These are phyloP conservation scores for Monosporascus ibericus DNA, from an alignment of 2,329 filamentous ascomycete species.

Conservation along the genomic window DNA sequence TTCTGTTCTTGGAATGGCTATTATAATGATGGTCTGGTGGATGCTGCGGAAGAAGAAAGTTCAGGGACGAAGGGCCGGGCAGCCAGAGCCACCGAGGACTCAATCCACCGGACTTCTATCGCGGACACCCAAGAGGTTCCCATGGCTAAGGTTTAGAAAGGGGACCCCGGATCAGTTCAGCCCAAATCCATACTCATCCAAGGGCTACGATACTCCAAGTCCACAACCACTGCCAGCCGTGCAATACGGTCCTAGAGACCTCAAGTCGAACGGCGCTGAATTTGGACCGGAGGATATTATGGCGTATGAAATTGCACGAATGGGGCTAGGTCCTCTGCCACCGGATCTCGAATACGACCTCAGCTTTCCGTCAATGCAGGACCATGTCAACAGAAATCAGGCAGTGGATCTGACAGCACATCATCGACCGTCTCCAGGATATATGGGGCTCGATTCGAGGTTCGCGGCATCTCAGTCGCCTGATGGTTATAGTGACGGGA, in stretches of 20 bases:
- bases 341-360: slow-evolving; percentile 44
- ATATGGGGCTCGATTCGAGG: slow-evolving; percentile 7
- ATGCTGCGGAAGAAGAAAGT: slow-evolving; percentile 25
- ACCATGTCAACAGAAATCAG: slow-evolving; percentile 26
- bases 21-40: slow-evolving; percentile 24
- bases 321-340: not conserved
- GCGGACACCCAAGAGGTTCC: slow-evolving; percentile 28
- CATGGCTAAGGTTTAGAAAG: slow-evolving; percentile 28
- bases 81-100: slow-evolving; percentile 28
- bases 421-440: slow-evolving; percentile 20
- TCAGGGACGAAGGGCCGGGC: slow-evolving; percentile 16
- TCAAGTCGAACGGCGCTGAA: slow-evolving; percentile 32
- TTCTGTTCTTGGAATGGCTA: slow-evolving; percentile 27
- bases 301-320: slow-evolving; percentile 41
- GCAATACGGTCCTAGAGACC: slow-evolving; percentile 42
- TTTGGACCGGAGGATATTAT: slow-evolving; percentile 34
- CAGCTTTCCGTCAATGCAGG: slow-evolving; percentile 20
- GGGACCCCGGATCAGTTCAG: slow-evolving; percentile 10
- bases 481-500: slow-evolving; percentile 31
- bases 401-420: slow-evolving; percentile 25
- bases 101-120: slow-evolving; percentile 37
- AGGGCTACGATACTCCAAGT: slow-evolving; percentile 46
- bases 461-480: slow-evolving; percentile 27
- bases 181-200: slow-evolving; percentile 29
- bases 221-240: slow-evolving; percentile 34